phyloP scores from a whole-genome alignment of 2,329 filamentous ascomycete species.

The Xylariaceae sp. region DNA sequence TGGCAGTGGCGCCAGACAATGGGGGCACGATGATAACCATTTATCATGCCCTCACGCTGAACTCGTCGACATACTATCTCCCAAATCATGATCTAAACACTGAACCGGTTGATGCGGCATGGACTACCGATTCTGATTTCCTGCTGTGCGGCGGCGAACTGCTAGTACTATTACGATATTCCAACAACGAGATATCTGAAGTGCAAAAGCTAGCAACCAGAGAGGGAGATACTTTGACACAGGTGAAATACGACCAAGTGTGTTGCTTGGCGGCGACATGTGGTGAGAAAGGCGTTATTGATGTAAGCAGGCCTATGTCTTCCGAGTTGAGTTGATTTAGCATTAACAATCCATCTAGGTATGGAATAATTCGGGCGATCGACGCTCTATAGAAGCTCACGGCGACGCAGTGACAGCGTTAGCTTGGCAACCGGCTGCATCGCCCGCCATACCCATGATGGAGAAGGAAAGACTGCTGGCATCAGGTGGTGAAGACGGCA shows the following conservation, averaged over 20 bases:
- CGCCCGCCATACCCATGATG: slow-evolving; percentile 27
- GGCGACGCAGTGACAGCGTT: slow-evolving; percentile 55
- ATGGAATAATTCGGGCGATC: slow-evolving; percentile 52
- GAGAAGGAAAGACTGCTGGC: slow-evolving; percentile 56
- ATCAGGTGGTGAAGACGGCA: slow-evolving; percentile 59
- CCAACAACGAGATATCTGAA: slow-evolving; percentile 44
- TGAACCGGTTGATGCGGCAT: slow-evolving; percentile 54
- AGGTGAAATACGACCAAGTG: slow-evolving; percentile 53
- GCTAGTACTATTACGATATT: slow-evolving; percentile 46
- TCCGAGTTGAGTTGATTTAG: not conserved
- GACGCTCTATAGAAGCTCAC: slow-evolving; percentile 55
- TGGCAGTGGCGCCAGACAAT: slow-evolving; percentile 55
- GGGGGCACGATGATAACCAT: slow-evolving; percentile 53
- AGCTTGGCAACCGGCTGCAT: slow-evolving; percentile 56
- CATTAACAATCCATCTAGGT: slow-evolving; percentile 37
- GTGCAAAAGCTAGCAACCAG: slow-evolving; percentile 50
- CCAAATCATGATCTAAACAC: slow-evolving; percentile 47
- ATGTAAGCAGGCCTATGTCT: slow-evolving; percentile 46
- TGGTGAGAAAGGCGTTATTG: slow-evolving; percentile 55
- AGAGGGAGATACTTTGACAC: slow-evolving; percentile 50
- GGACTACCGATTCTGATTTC: slow-evolving; percentile 57
- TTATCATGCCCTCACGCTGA: slow-evolving; percentile 43
- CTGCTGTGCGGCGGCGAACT: slow-evolving; percentile 55
- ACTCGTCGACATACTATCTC: slow-evolving; percentile 46
- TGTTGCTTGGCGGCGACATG: slow-evolving; percentile 55